These are phyloP conservation scores for Thalassiosira hispida DNA, from an alignment of 352 stramenopile species.

Conservation along the genomic window DNA sequence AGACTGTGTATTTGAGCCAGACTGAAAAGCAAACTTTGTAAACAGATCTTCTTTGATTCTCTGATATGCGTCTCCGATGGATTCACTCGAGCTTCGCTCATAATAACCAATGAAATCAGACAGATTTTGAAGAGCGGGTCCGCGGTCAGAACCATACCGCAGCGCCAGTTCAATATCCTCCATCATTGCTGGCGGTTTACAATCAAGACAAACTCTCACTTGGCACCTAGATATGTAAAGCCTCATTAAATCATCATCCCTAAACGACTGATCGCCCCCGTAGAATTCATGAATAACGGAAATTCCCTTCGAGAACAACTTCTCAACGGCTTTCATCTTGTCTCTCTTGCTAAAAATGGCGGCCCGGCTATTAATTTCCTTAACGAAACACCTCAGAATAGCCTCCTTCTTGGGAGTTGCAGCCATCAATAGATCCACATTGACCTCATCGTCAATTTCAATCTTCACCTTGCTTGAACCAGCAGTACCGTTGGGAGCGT, in stretches of 20 bases:
- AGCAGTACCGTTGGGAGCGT: not conserved
- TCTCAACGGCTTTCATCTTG: not conserved
- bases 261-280: not conserved
- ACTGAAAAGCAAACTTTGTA: not conserved
- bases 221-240: not conserved
- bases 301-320: conserved; percentile 1
- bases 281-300: not conserved
- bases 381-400: not conserved
- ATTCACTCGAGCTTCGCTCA: not conserved
- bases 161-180: not conserved
- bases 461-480: not conserved
- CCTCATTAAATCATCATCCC: conserved; percentile 1
- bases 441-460: not conserved
- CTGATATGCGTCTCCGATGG: not conserved
- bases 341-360: not conserved
- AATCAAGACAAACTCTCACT: not conserved
- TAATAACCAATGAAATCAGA: not conserved
- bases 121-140: not conserved
- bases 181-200: not conserved
- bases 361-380: not conserved
- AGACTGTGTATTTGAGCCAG: not conserved
- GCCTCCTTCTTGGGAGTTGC: not conserved
- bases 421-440: conserved; percentile 1
- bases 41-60: not conserved
- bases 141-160: not conserved